Evolutionary conservation across 2,329 filamentous ascomycete genomes (phyloP), one percentile per base, ranked within the genome.

Genomic region (Ceratocystis cubensis): DNA sequence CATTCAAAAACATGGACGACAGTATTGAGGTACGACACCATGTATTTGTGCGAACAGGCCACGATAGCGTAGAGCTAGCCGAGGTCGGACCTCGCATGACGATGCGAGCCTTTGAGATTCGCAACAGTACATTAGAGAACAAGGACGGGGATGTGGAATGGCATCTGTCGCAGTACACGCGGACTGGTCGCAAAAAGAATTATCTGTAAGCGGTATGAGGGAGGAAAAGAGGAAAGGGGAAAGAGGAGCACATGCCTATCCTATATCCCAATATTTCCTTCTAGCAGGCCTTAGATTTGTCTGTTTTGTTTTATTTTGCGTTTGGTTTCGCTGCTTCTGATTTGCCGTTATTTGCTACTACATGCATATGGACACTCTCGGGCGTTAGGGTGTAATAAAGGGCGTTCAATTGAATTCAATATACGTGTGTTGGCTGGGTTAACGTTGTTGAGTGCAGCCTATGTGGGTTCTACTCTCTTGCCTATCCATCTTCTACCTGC

Each of bases 141-240:
- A 95, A 95, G 75, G 89, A 95, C 71, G 93, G 93, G 3, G 94
- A 99, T 76, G 86, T 95, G 3, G 94, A 99, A 77, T 99, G 94
- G 94, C 88, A 94, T 70, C 80, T 99, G 70, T 95, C 90, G 69
- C 93, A 96, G 74, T 99, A 96, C 76, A 99, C 93, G 7, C 82
- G 94, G 71, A 97, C 93, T 15, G 87, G 88, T 72, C 86, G 86
- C 77, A 97, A 97, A 84, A 96, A 96, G 85, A 91, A 96, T 73
- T 96, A 96, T 74, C 81, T 96, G 65, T 96, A 77, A 85, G 67
- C 37, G 37, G 37, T 5, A 15, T 15, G n/a, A 15, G 48, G 20
- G 17, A 20, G n/a, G 20, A 44, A 2, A 28, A 30, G 17, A 45
- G 41, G 45, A 28, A 22, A n/a, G 8, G 2, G 25, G 61, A n/a